These are phyloP conservation scores for Trichoderma aggressivum DNA, from an alignment of 2,329 filamentous ascomycete species.

Conservation along the genomic window DNA sequence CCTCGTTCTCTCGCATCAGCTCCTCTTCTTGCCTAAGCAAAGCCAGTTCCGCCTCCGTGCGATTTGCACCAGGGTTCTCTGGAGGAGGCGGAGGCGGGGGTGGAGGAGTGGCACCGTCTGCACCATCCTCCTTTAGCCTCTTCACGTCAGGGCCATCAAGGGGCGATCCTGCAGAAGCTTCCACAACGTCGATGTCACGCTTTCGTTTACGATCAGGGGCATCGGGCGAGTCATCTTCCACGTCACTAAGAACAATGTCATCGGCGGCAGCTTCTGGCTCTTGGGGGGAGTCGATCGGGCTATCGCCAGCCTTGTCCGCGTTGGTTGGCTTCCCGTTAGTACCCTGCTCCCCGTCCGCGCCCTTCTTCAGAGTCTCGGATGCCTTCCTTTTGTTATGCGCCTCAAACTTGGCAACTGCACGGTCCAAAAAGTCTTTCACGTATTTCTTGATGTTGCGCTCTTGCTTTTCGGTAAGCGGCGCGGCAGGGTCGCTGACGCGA, in stretches of 20 bases:
- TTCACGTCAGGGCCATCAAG: conserved; percentile 56
- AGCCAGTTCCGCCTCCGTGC: conserved; percentile 43
- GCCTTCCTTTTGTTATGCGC: conserved; percentile 64
- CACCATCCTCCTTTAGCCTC: conserved; percentile 48
- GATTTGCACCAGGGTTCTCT: conserved; percentile 33
- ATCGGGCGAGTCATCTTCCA: conserved; percentile 44
- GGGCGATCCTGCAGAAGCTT: conserved; percentile 46
- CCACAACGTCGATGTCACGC: conserved; percentile 40
- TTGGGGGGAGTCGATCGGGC: not conserved
- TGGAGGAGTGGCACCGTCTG: conserved; percentile 39
- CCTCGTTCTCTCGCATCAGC: conserved; percentile 52
- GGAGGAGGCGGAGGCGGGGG: conserved; percentile 48
- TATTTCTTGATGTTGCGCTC: conserved; percentile 78
- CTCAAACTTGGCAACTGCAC: conserved; percentile 72
- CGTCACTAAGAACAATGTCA: conserved; percentile 38
- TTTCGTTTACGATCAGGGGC: conserved; percentile 63
- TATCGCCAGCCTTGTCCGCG: conserved; percentile 22
- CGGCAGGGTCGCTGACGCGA: conserved; percentile 76
- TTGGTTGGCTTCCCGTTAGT: not conserved
- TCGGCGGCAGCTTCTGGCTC: conserved; percentile 23
- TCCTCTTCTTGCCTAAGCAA: conserved; percentile 51
- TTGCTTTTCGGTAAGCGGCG: conserved; percentile 69
- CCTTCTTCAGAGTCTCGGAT: conserved; percentile 34
- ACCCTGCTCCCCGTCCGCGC: conserved; percentile 21
- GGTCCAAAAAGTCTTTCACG: conserved; percentile 82